Percentiles rank a stretch among this genome's conserved stretches.
phyloP scores from a whole-genome alignment of 129 eudicot species.

The Centrapalus pauciflorus region DNA sequence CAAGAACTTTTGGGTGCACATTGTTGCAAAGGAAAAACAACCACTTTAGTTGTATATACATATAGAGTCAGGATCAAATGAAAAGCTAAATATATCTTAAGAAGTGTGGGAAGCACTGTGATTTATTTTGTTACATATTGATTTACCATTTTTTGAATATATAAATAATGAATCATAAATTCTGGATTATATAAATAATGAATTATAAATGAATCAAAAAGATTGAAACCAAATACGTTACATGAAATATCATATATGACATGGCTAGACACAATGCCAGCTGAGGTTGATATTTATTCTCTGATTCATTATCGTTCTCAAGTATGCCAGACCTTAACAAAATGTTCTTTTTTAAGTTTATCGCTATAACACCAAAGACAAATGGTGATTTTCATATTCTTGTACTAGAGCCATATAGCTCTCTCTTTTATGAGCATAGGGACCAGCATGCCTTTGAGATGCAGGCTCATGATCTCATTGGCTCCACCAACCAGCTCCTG shows the following conservation, averaged over 20 bases:
- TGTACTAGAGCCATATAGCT: slow-evolving; percentile 37
- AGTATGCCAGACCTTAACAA: slow-evolving; percentile 8
- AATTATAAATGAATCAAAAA: neutral
- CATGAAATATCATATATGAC: slow-evolving; percentile 5
- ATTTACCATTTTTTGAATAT: too few relatives aligned
- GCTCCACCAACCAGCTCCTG: slow-evolving; percentile 43
- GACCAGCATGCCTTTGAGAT: slow-evolving; percentile 48
- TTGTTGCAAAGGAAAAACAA: neutral
- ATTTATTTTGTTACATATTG: too few relatives aligned
- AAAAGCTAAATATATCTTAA: too few relatives aligned
- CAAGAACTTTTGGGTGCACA: slow-evolving; percentile 1
- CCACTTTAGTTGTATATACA: neutral
- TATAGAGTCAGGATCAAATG: too few relatives aligned
- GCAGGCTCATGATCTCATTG: slow-evolving; percentile 47
- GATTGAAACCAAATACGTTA: neutral
- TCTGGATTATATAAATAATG: too few relatives aligned
- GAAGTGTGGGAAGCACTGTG: too few relatives aligned
- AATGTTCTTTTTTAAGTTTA: slow-evolving; percentile 10
- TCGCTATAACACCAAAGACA: slow-evolving; percentile 1
- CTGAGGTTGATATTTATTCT: slow-evolving; percentile 17
- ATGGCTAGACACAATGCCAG: slow-evolving; percentile 19
- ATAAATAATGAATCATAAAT: too few relatives aligned
- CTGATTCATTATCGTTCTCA: slow-evolving; percentile 2
- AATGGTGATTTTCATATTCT: neutral
- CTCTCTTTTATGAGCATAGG: slow-evolving; percentile 61